phyloP scores from a whole-genome alignment of 306 rosid genomes.

The Rosa chinensis region DNA sequence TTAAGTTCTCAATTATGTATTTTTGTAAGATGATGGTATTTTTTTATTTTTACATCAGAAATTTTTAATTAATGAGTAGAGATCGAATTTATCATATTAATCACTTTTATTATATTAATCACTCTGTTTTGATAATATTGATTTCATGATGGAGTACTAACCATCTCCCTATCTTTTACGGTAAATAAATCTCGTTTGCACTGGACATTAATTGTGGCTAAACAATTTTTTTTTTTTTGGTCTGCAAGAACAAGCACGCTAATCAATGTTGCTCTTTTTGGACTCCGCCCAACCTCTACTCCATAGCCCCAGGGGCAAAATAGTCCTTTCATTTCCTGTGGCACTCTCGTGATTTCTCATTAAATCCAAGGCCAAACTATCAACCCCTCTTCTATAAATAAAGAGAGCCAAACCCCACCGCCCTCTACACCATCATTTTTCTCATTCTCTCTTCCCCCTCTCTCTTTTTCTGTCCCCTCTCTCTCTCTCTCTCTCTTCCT shows the following conservation, averaged over 20 bases:
- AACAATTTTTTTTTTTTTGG: background rate
- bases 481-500: background rate
- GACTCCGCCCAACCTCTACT: background rate
- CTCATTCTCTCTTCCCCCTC: background rate
- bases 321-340: background rate
- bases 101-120: no score
- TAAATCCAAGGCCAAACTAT: background rate
- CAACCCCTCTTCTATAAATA: conserved; percentile 24
- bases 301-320: background rate
- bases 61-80: no score
- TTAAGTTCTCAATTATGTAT: no score
- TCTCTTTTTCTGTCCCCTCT: background rate
- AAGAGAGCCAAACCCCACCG: background rate
- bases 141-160: no score
- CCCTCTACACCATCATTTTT: background rate
- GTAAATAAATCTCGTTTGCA: background rate
- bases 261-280: background rate
- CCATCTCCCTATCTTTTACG: no score
- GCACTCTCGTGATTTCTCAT: background rate
- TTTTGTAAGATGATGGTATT: no score
- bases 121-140: no score
- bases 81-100: no score
- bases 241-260: background rate
- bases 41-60: no score
- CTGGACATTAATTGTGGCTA: background rate